Percentiles rank a stretch among this genome's conserved stretches.
These are phyloP conservation scores for Trichoderma gamsii DNA, from an alignment of 495 filamentous ascomycete species.

Conservation along the genomic window DNA sequence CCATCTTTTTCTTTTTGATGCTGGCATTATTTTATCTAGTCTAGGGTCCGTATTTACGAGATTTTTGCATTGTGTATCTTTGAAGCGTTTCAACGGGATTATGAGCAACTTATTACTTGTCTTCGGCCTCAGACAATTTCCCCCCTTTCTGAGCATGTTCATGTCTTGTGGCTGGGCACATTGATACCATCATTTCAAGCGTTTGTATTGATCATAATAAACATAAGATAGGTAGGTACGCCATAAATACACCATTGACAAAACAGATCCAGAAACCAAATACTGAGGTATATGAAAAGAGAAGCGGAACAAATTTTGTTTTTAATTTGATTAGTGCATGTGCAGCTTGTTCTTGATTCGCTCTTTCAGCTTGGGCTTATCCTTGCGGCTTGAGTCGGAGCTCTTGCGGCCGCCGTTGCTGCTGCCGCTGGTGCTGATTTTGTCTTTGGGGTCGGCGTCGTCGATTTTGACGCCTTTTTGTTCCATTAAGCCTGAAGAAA, in stretches of 20 bases:
- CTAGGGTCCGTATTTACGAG: not conserved
- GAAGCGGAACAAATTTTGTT: not conserved
- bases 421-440: too few species aligned
- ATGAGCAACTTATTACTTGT: not conserved
- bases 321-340: not conserved
- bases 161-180: too few species aligned
- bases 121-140: not conserved
- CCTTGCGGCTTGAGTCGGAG: slow-evolving; percentile 20
- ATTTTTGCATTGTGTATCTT: not conserved
- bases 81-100: not conserved
- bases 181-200: not conserved
- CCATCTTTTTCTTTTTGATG: not conserved
- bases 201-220: not conserved
- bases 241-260: not conserved
- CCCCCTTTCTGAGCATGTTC: too few species aligned
- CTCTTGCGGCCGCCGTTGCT: slow-evolving; percentile 14
- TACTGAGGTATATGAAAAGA: not conserved
- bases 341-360: slow-evolving; percentile 46
- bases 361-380: slow-evolving; percentile 34
- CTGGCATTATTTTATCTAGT: not conserved
- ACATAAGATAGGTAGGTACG: not conserved
- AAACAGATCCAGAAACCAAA: not conserved
- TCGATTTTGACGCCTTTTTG: slow-evolving; percentile 34
- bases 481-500: slow-evolving; percentile 36
- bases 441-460: not conserved